Base-by-base conservation (phyloP, 352 stramenopile species). In the Peronospora farinosa region DNA sequence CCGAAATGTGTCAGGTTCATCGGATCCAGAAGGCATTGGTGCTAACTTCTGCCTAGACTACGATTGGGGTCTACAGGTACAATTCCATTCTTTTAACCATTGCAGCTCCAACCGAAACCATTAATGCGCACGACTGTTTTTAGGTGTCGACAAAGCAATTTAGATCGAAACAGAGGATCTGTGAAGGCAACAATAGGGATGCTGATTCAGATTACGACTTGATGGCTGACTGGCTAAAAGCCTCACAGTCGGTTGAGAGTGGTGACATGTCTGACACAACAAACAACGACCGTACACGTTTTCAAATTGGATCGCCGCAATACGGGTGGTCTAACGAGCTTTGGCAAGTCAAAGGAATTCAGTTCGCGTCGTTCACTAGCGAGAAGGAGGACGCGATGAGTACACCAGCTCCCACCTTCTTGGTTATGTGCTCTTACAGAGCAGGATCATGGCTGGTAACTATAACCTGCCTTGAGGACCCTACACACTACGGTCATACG, bases 321-420 rank as follows among this genome's bases (percentile, higher is more conserved):
- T 80, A 74, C 8, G 79, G 79, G 2, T 93, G 83, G 83, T 91
- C 83, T 7, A 89, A 88, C 54, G 47, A 63, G 16, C 48, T 93
- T 33, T 93, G 83, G 83, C 72, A 91, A 57, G 78, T 88, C 35
- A 65, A 68, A 27, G 83, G 83, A 0, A 88, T 93, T 56, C 83
- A 93, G 58, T 93, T 93, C 49, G 80, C 78, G 11, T 78, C 73
- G 5, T 83, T 87, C 55, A 7, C 48, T 19, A 54, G 37, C 16
- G 39, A 58, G 8, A 45, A 67, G 0, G 60, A 51, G 28, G 38
- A 46, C 1, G 27, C 30, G 19, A 43, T 37, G 1, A 45, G 38
- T 15, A 38, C 43, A 5, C 30, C 25, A 37, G 40, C 33, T 1
- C 65, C 61, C 17, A 78, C 79, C 5, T 88, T 92, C 43, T 65